These are phyloP conservation scores for Effrenium voratum DNA, from an alignment of 73 alveolate genomes.

Conservation along the genomic window DNA sequence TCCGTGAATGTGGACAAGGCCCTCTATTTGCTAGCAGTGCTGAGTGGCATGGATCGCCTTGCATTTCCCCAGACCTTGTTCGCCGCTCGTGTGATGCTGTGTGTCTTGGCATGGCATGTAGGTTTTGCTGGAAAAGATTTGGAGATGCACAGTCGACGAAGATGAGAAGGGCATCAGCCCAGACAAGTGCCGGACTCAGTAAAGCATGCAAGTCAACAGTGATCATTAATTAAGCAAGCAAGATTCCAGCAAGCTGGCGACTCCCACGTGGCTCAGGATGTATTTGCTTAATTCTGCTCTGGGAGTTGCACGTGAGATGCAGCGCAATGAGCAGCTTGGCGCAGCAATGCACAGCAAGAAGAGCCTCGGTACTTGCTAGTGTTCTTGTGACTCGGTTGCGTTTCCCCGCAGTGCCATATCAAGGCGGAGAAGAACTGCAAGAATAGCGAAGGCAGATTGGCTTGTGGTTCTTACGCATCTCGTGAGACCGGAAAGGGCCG, in stretches of 20 bases:
- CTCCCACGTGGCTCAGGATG: conserved; percentile 27
- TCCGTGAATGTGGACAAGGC: conserved; percentile 75
- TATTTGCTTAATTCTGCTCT: conserved; percentile 45
- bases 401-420: background rate
- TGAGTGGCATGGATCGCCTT: no score
- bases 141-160: conserved; percentile 82
- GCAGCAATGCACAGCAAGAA: background rate
- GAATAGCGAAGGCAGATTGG: conserved; percentile 56
- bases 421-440: conserved; percentile 81
- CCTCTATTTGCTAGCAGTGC: background rate
- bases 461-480: background rate
- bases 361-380: background rate
- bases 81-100: background rate
- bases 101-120: background rate
- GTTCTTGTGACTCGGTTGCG: background rate
- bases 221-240: background rate
- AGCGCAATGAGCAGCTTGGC: conserved; percentile 59
- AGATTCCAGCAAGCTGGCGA: background rate
- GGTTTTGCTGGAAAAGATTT: conserved; percentile 59
- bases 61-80: no score
- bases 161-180: conserved; percentile 65
- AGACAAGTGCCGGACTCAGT: conserved; percentile 3
- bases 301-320: conserved; percentile 80
- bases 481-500: background rate
- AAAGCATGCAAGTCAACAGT: background rate